Evolutionary conservation across 2,329 filamentous ascomycete species (phyloP).

Genomic region (Aspergillus sergii): DNA sequence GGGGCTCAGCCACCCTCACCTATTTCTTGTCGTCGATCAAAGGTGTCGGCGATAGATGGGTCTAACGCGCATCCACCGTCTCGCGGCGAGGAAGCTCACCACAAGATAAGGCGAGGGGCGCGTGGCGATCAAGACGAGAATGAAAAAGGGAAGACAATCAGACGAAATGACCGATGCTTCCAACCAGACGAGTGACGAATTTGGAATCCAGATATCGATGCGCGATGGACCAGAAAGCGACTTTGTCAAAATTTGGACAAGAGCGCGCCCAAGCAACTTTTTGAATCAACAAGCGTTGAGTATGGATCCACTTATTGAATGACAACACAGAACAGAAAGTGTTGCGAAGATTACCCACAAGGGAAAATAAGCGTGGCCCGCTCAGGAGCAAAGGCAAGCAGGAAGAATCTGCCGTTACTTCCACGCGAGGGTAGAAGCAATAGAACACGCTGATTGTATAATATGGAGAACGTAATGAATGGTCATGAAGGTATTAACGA

Average conservation of each 20-base stretch:
- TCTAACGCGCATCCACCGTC: conserved; percentile 38
- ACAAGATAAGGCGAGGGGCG: conserved; percentile 30
- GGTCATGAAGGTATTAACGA: conserved; percentile 8
- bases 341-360: conserved; percentile 12
- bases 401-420: conserved; percentile 18
- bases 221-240: conserved; percentile 10
- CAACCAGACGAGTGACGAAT: background rate
- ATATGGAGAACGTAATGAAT: background rate
- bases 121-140: conserved; percentile 24
- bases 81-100: conserved; percentile 24
- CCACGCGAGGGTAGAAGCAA: conserved; percentile 9
- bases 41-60: conserved; percentile 23
- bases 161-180: conserved; percentile 12
- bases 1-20: conserved; percentile 39
- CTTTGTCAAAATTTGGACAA: background rate
- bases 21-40: conserved; percentile 30
- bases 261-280: conserved; percentile 7
- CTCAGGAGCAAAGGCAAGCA: conserved; percentile 19
- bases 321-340: conserved; percentile 12
- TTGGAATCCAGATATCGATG: conserved; percentile 9
- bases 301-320: conserved; percentile 7
- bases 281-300: conserved; percentile 8
- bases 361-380: conserved; percentile 15
- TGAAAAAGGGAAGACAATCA: conserved; percentile 20
- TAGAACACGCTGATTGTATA: background rate